phyloP scores from a whole-genome alignment of 176 grass and related monocot species.

The Aegilops longissima region DNA sequence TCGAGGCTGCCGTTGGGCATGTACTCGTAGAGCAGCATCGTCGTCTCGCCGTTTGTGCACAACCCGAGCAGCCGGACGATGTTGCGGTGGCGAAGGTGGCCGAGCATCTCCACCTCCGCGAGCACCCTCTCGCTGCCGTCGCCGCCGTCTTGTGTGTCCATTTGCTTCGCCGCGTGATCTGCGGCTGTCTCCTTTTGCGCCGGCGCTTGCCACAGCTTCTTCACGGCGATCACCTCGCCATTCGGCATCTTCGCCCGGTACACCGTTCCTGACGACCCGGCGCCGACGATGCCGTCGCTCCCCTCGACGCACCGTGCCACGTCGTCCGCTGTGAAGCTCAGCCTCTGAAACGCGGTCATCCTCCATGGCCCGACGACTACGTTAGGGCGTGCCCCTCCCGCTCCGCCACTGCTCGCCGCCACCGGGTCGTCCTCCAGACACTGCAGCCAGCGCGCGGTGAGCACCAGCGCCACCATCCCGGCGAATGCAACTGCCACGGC shows the following conservation, averaged over 20 bases:
- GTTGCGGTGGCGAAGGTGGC: slow-evolving; percentile 82
- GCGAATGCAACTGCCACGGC: slow-evolving; percentile 60
- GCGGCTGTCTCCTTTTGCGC: slow-evolving; percentile 37
- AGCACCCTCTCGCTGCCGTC: neutral
- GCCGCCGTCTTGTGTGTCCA: neutral
- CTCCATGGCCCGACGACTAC: slow-evolving; percentile 41
- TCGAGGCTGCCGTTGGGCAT: slow-evolving; percentile 97
- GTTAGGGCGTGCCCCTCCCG: neutral
- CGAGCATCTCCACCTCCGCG: slow-evolving; percentile 86
- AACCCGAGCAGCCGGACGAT: slow-evolving; percentile 81
- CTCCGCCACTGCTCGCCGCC: neutral
- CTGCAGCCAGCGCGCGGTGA: slow-evolving; percentile 64
- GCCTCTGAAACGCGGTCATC: slow-evolving; percentile 81
- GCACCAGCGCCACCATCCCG: slow-evolving; percentile 58
- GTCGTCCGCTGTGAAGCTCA: slow-evolving; percentile 81
- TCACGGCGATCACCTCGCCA: slow-evolving; percentile 84
- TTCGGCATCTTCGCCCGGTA: slow-evolving; percentile 84
- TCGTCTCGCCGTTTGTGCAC: slow-evolving; percentile 72
- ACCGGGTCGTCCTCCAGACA: slow-evolving; percentile 17
- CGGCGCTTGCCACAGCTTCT: slow-evolving; percentile 72
- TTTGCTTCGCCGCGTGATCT: neutral
- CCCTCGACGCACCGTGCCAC: slow-evolving; percentile 61
- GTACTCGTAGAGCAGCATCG: slow-evolving; percentile 88
- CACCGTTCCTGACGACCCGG: slow-evolving; percentile 76
- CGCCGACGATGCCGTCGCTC: slow-evolving; percentile 68